Evolutionary conservation across 495 filamentous ascomycete species (phyloP).

Genomic region (Penicillium cataractarum): DNA sequence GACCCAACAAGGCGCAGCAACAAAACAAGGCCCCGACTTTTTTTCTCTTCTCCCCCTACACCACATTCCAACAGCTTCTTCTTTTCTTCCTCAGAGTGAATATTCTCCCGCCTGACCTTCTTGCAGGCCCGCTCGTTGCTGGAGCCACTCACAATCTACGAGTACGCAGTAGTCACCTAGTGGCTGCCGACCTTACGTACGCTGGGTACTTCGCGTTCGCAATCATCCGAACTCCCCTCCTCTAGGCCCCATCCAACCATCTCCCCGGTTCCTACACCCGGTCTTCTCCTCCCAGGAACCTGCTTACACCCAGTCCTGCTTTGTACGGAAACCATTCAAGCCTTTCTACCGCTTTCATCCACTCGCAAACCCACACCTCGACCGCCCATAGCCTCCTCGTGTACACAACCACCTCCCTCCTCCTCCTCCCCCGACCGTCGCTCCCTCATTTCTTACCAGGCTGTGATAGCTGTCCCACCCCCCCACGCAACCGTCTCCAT

Average conservation of each 20-base stretch:
- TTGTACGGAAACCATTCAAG: background rate
- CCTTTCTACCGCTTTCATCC: background rate
- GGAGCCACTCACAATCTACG: background rate
- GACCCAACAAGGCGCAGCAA: slow-evolving; percentile 38
- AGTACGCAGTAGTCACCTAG: background rate
- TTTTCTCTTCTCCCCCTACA: background rate
- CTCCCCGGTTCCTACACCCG: background rate
- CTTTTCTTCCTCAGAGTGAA: background rate
- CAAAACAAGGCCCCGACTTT: slow-evolving; percentile 12
- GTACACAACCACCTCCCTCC: background rate
- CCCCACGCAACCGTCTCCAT: background rate
- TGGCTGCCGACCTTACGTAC: background rate
- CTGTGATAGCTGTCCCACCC: background rate
- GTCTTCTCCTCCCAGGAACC: background rate
- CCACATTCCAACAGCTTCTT: background rate
- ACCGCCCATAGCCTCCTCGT: background rate
- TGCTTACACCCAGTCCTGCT: background rate
- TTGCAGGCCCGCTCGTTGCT: background rate
- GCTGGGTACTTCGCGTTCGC: background rate
- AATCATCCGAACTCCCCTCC: background rate
- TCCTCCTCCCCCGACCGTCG: background rate
- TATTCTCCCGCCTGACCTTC: background rate
- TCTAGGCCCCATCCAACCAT: background rate
- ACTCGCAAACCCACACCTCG: background rate
- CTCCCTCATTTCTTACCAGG: slow-evolving; percentile 2